phyloP scores from a whole-genome alignment of 83 land plant species.

The Isoetes engelmannii region DNA sequence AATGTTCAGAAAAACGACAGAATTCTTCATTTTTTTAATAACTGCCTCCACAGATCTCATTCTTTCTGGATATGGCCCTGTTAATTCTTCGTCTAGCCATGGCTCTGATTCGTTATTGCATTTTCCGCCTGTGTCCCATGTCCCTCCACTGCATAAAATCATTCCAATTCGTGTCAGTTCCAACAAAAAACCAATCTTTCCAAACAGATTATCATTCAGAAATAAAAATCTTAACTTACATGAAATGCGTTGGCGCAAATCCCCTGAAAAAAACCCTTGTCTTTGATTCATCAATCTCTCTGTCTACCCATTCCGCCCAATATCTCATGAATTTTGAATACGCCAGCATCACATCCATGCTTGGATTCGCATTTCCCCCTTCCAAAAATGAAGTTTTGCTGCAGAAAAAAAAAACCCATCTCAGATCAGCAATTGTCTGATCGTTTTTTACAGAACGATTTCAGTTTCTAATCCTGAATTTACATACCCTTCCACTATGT shows the following conservation, averaged over 20 bases:
- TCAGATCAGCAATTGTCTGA: too few species aligned
- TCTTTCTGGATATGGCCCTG: constrained; percentile 32
- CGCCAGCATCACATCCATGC: constrained; percentile 55
- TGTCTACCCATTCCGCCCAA: constrained; percentile 54
- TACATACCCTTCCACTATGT: constrained; percentile 62
- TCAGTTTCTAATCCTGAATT: too few species aligned
- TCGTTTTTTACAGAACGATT: too few species aligned
- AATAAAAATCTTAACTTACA: constrained; percentile 19
- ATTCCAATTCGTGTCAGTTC: too few species aligned
- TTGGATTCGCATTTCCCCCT: constrained; percentile 26
- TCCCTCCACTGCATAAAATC: constrained; percentile 45
- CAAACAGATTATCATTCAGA: too few species aligned
- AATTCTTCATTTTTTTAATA: constrained; percentile 29
- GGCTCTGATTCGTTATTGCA: constrained; percentile 51
- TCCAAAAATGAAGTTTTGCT: too few species aligned
- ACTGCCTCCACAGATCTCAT: constrained; percentile 33
- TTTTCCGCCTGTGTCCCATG: constrained; percentile 28
- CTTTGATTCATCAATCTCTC: constrained; percentile 26
- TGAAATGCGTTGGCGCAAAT: constrained; percentile 48
- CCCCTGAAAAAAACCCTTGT: constrained; percentile 49
- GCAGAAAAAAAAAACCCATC: too few species aligned
- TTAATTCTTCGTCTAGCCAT: constrained; percentile 9
- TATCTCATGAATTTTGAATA: constrained; percentile 46
- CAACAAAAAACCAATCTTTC: too few species aligned
- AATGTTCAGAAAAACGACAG: constrained; percentile 48